phyloP scores from a whole-genome alignment of 371 early-diverging fungal genomes.

The Mortierella sp. region DNA sequence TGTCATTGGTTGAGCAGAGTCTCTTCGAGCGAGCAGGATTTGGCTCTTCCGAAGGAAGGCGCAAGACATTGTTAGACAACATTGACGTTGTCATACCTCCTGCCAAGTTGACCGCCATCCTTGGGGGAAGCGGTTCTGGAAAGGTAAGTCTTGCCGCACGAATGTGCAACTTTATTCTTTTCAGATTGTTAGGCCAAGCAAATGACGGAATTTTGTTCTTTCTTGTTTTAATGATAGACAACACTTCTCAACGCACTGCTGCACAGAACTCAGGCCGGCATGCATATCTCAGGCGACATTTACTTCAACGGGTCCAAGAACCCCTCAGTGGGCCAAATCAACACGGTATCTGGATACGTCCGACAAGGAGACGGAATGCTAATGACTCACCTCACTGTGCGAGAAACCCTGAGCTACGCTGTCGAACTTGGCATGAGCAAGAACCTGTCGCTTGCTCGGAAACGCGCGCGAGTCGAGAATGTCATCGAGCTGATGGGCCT shows the following conservation, averaged over 20 bases:
- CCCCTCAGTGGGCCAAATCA: constrained; percentile 21
- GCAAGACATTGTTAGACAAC: constrained; percentile 41
- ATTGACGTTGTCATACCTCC: constrained; percentile 59
- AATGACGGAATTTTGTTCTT: background rate
- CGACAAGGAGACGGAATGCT: constrained; percentile 63
- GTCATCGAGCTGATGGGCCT: constrained; percentile 49
- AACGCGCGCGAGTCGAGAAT: constrained; percentile 24
- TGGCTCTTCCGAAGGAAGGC: background rate
- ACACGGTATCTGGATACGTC: constrained; percentile 57
- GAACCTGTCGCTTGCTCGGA: constrained; percentile 12
- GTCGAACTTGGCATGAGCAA: constrained; percentile 37
- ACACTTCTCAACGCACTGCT: constrained; percentile 64
- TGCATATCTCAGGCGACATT: constrained; percentile 14
- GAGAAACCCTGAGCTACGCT: constrained; percentile 58
- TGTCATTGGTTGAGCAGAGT: background rate
- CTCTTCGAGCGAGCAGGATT: background rate
- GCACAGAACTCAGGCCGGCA: background rate
- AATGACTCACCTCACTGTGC: constrained; percentile 57
- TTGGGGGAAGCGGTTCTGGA: constrained; percentile 74
- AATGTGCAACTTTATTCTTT: background rate
- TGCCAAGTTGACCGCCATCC: constrained; percentile 68
- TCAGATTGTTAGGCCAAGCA: too few relatives aligned
- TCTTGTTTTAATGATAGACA: constrained; percentile 30
- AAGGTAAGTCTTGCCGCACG: constrained; percentile 47
- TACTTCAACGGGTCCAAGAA: constrained; percentile 31